These are phyloP conservation scores for Stagonosporopsis rhizophila DNA, from an alignment of 2,329 filamentous ascomycete genomes.

Conservation along the genomic window DNA sequence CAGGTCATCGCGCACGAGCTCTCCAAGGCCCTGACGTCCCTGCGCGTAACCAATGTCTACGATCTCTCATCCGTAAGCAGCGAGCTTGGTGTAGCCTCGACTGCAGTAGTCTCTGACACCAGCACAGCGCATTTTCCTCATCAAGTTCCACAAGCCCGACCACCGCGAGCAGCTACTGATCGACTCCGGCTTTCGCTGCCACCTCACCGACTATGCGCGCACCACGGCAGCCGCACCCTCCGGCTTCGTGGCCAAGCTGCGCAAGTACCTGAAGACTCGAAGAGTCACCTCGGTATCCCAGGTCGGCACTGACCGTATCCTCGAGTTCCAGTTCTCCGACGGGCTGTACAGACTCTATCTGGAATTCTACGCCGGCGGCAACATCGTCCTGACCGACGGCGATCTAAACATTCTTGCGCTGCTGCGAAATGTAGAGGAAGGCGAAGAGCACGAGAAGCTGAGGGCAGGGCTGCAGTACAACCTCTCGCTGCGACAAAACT, in stretches of 20 bases:
- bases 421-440: conserved; percentile 79
- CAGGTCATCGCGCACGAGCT: conserved; percentile 96
- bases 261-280: conserved; percentile 87
- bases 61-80: conserved; percentile 78
- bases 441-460: conserved; percentile 83
- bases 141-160: conserved; percentile 93
- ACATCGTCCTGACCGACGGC: conserved; percentile 88
- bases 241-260: conserved; percentile 80
- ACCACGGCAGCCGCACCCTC: conserved; percentile 86
- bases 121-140: conserved; percentile 81
- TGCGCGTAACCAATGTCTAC: conserved; percentile 93
- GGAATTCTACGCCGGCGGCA: conserved; percentile 96
- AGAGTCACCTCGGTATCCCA: conserved; percentile 82
- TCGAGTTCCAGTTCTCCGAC: conserved; percentile 92
- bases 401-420: conserved; percentile 83
- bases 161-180: conserved; percentile 88
- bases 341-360: conserved; percentile 86
- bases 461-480: conserved; percentile 79
- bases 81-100: not conserved
- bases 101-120: conserved; percentile 11
- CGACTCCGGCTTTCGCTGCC: conserved; percentile 94
- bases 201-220: conserved; percentile 88
- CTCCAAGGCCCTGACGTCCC: conserved; percentile 72
- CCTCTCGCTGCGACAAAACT: conserved; percentile 84
- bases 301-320: conserved; percentile 89